A percentile compares a stretch with the other conserved stretches of the same genome.
phyloP scores from a whole-genome alignment of 495 filamentous ascomycete species.

The Xylaria cubensis region DNA sequence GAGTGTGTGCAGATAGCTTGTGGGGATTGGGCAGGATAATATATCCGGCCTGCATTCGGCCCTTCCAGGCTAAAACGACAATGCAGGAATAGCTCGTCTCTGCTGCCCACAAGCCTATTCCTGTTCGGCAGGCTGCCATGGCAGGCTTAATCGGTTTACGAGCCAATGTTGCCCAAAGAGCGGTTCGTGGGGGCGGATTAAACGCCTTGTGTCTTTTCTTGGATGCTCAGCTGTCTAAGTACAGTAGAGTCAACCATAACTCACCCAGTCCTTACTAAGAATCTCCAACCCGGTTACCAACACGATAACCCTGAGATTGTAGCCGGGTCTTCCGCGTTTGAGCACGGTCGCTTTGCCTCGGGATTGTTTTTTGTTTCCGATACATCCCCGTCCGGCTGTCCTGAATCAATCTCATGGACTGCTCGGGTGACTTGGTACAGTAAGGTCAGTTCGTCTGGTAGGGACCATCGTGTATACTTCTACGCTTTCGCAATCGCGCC shows the following conservation, averaged over 20 bases:
- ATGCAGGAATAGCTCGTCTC: slow-evolving; percentile 33
- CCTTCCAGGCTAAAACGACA: slow-evolving; percentile 43
- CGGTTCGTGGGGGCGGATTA: slow-evolving; percentile 24
- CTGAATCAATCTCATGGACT: background rate
- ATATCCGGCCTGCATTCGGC: slow-evolving; percentile 32
- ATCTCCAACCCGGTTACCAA: slow-evolving; percentile 14
- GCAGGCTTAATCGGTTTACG: slow-evolving; percentile 14
- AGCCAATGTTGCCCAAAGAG: slow-evolving; percentile 18
- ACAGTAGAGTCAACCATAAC: background rate
- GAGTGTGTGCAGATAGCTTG: slow-evolving; percentile 23
- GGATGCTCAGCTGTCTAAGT: slow-evolving; percentile 23
- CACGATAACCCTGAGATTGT: background rate
- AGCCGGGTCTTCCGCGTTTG: slow-evolving; percentile 10
- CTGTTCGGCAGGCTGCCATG: slow-evolving; percentile 18
- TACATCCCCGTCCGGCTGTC: slow-evolving; percentile 9
- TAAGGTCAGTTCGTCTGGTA: background rate
- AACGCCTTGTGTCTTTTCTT: slow-evolving; percentile 28
- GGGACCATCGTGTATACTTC: background rate
- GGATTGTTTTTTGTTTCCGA: slow-evolving; percentile 1
- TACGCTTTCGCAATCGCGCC: slow-evolving; percentile 15
- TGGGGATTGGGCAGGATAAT: slow-evolving; percentile 44
- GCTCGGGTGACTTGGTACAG: slow-evolving; percentile 5
- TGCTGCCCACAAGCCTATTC: slow-evolving; percentile 17
- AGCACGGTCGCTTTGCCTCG: background rate
- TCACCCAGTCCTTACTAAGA: background rate